Percentiles rank a stretch among this genome's conserved stretches.
phyloP scores from a whole-genome alignment of 1,284 basidiomycete species.

The Phenoliferia sp. region DNA sequence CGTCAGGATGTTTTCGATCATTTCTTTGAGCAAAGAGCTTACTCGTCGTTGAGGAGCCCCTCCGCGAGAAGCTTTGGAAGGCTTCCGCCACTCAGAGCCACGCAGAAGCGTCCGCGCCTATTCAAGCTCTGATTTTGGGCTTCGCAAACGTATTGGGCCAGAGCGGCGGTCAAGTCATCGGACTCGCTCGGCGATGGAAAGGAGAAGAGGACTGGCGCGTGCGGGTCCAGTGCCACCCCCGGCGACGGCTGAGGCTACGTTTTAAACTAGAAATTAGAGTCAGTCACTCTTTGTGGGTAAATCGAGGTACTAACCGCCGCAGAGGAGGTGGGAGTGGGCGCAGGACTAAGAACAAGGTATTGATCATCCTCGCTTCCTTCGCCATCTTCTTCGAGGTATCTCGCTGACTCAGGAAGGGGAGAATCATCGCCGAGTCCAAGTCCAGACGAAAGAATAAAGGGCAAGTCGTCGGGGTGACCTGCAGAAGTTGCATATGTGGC shows the following conservation, averaged over 20 bases:
- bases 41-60: slow-evolving; percentile 65
- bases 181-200: slow-evolving; percentile 55
- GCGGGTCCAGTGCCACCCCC: background rate
- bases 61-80: slow-evolving; percentile 72
- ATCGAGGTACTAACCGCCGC: background rate
- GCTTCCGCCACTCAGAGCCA: slow-evolving; percentile 89
- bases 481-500: background rate
- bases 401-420: background rate
- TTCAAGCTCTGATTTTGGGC: slow-evolving; percentile 79
- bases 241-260: background rate
- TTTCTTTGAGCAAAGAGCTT: no score
- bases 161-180: slow-evolving; percentile 57
- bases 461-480: slow-evolving; percentile 3
- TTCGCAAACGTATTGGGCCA: slow-evolving; percentile 53
- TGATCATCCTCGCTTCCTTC: background rate
- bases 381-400: background rate
- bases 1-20: no score
- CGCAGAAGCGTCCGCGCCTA: slow-evolving; percentile 80
- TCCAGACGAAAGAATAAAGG: slow-evolving; percentile 2
- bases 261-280: no score
- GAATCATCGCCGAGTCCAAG: slow-evolving; percentile 6
- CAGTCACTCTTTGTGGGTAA: no score
- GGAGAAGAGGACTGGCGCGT: slow-evolving; percentile 63
- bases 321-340: background rate
- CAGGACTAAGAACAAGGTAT: background rate